Conservation (phyloP, 257 asterid genomes). For the Solanum tarapatanum region DNA sequence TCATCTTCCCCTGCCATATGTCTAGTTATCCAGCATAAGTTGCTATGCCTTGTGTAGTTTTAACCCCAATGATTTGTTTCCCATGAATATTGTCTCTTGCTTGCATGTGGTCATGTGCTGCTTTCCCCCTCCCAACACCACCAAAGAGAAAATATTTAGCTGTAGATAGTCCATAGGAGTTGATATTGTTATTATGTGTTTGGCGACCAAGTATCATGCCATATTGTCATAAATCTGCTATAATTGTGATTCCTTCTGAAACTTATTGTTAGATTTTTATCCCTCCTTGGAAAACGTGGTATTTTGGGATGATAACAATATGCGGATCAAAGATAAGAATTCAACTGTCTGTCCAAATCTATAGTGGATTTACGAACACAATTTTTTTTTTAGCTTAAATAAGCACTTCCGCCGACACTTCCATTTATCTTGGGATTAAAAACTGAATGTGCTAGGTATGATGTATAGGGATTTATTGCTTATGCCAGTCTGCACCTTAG, state of each 20-base stretch:
- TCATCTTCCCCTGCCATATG: not conserved
- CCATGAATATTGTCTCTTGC: not conserved
- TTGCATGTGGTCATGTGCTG: not conserved
- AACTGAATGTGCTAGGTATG: not conserved
- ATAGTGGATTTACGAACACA: not conserved
- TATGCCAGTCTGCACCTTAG: not conserved
- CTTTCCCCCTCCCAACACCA: not conserved
- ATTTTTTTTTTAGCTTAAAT: not conserved
- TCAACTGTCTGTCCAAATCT: not conserved
- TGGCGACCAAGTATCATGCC: not conserved
- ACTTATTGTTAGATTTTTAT: not conserved
- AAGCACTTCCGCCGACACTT: not conserved
- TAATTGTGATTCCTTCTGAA: not conserved
- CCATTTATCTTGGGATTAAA: not conserved
- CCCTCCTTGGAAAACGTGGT: not conserved
- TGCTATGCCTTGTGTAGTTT: not conserved
- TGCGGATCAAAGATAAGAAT: not conserved
- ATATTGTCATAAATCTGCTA: not conserved
- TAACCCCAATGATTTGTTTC: not conserved
- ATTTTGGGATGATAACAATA: not conserved
- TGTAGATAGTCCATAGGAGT: not conserved
- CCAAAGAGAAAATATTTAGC: not conserved
- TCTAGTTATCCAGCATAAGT: not conserved
- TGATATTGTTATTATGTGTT: not conserved
- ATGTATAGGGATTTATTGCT: not conserved